Base-by-base conservation (phyloP, 2,329 filamentous ascomycete genomes). In the Raffaelea arxii region DNA sequence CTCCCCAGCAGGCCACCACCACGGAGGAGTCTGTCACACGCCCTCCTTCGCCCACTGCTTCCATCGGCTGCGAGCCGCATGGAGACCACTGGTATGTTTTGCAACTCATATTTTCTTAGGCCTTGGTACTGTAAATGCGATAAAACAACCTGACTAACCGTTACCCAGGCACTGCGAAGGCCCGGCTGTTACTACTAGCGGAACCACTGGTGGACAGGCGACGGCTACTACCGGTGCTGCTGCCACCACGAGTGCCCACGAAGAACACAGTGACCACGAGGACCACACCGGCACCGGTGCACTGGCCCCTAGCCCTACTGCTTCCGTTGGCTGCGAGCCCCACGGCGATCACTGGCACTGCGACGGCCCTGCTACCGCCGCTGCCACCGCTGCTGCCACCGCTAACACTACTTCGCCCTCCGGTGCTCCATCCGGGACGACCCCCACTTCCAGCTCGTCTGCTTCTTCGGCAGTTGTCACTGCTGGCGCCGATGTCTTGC, bases 81-180 rank as follows among this genome's bases (percentile, higher is more conserved):
- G 61, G 59, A 9, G 65, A 69, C 50, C 65, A 69, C 56, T 68
- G 65, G 62, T 56, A 53, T n/a, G n/a, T n/a, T n/a, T n/a, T n/a
- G n/a, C n/a, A n/a, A n/a, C n/a, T n/a, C n/a, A n/a, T n/a, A n/a
- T n/a, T n/a, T n/a, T n/a, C n/a, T n/a, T n/a, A n/a, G n/a, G n/a
- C n/a, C n/a, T n/a, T n/a, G n/a, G n/a, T n/a, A n/a, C n/a, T n/a
- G n/a, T n/a, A n/a, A n/a, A n/a, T n/a, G n/a, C n/a, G n/a, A n/a
- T n/a, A n/a, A n/a, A n/a, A n/a, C n/a, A n/a, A n/a, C n/a, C n/a
- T n/a, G n/a, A n/a, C n/a, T n/a, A n/a, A n/a, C n/a, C n/a, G n/a
- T n/a, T n/a, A n/a, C n/a, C n/a, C n/a, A n/a, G n/a, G n/a, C n/a
- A n/a, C n/a, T n/a, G n/a, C n/a, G n/a, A n/a, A n/a, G n/a, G n/a